Conservation (phyloP, 495 filamentous ascomycete species). For the Neurospora discreta region DNA sequence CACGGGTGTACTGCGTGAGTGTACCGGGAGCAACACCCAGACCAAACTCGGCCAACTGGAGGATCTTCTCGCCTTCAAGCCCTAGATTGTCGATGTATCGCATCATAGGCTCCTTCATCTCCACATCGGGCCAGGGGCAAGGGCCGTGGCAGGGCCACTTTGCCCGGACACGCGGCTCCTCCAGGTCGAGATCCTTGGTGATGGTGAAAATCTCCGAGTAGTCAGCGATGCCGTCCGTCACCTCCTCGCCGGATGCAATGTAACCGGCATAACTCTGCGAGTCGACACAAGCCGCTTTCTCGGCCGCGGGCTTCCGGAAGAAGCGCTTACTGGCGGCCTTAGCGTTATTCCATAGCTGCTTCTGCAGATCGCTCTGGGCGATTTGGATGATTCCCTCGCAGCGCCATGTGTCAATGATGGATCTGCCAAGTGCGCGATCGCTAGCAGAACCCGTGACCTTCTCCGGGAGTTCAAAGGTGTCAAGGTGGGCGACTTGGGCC, state of each 20-base stretch:
- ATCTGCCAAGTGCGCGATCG: slow-evolving; percentile 22
- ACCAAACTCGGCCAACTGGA: slow-evolving; percentile 28
- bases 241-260: slow-evolving; percentile 37
- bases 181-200: slow-evolving; percentile 28
- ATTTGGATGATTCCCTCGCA: slow-evolving; percentile 35
- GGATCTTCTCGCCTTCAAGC: slow-evolving; percentile 26
- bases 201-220: slow-evolving; percentile 40
- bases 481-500: slow-evolving; percentile 20
- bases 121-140: slow-evolving; percentile 31
- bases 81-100: slow-evolving; percentile 22
- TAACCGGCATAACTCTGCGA: slow-evolving; percentile 34
- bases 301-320: slow-evolving; percentile 21
- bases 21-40: slow-evolving; percentile 17
- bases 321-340: slow-evolving; percentile 24
- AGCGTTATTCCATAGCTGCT: slow-evolving; percentile 15
- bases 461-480: slow-evolving; percentile 26
- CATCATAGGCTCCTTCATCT: slow-evolving; percentile 24
- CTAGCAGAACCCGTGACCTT: slow-evolving; percentile 14
- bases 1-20: slow-evolving; percentile 24
- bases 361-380: slow-evolving; percentile 18
- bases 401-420: slow-evolving; percentile 29
- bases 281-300: slow-evolving; percentile 33
- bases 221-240: slow-evolving; percentile 35
- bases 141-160: slow-evolving; percentile 37
- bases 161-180: slow-evolving; percentile 24